phyloP scores from a whole-genome alignment of 2,329 filamentous ascomycete species.

The Hypocreales sp. region DNA sequence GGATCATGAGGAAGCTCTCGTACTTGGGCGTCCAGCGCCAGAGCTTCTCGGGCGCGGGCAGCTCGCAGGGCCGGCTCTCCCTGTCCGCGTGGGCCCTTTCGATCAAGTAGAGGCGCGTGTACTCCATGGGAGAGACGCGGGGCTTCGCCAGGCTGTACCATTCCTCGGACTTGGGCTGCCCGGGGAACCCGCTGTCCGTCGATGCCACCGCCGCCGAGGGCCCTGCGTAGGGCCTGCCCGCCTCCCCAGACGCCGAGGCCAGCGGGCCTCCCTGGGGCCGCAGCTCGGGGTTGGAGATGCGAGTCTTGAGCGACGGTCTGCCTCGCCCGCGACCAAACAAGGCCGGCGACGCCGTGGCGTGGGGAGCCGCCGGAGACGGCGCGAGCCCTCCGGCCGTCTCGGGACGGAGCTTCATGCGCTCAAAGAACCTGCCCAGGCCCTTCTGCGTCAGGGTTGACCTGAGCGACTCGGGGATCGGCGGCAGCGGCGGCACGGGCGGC shows the following conservation, averaged over 20 bases:
- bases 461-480: slow-evolving; percentile 16
- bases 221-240: too few species aligned
- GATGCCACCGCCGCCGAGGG: neutral
- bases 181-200: too few species aligned
- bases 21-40: slow-evolving; percentile 19
- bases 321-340: neutral
- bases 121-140: slow-evolving; percentile 24
- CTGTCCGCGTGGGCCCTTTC: slow-evolving; percentile 14
- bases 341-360: too few species aligned
- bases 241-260: too few species aligned
- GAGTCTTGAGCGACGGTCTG: neutral
- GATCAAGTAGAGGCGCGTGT: slow-evolving; percentile 18
- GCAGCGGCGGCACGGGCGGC: slow-evolving; percentile 12
- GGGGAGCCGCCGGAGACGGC: neutral
- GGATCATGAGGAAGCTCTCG: slow-evolving; percentile 22
- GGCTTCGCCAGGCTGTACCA: slow-evolving; percentile 10
- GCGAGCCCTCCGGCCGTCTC: too few species aligned
- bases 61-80: slow-evolving; percentile 10
- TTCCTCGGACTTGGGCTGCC: too few species aligned
- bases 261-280: too few species aligned
- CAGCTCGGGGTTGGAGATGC: neutral
- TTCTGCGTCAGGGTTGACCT: slow-evolving; percentile 9
- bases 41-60: slow-evolving; percentile 13
- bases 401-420: slow-evolving; percentile 10
- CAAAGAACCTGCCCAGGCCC: slow-evolving; percentile 12